phyloP scores from a whole-genome alignment of 1,139 yeast genomes.

The Taphrina confusa region DNA sequence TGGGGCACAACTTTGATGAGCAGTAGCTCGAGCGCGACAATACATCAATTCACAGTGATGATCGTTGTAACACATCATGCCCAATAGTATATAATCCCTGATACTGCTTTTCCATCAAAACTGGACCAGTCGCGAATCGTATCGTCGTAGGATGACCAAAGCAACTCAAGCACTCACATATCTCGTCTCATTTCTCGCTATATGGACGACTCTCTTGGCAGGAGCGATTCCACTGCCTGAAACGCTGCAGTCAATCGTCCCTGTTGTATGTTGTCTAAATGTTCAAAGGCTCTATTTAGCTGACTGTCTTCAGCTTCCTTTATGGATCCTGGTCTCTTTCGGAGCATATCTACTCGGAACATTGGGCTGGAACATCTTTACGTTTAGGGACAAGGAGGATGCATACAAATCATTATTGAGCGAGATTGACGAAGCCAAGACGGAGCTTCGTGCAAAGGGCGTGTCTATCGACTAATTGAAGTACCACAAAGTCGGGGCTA shows the following conservation, averaged over 20 bases:
- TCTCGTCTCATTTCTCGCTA: slow-evolving; percentile 53
- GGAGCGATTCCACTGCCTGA: slow-evolving; percentile 62
- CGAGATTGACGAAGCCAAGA: slow-evolving; percentile 39
- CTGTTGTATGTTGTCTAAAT: slow-evolving; percentile 46
- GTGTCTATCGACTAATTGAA: slow-evolving; percentile 22
- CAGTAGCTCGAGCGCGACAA: too few species aligned
- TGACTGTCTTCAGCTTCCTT: slow-evolving; percentile 53
- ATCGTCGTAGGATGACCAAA: too few species aligned
- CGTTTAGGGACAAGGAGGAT: slow-evolving; percentile 72
- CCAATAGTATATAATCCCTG: too few species aligned
- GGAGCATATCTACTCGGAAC: slow-evolving; percentile 73
- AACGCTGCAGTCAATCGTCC: slow-evolving; percentile 59
- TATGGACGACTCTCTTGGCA: slow-evolving; percentile 57
- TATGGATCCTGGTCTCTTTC: slow-evolving; percentile 70
- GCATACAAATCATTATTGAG: slow-evolving; percentile 64
- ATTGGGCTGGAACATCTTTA: slow-evolving; percentile 68
- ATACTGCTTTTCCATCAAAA: too few species aligned
- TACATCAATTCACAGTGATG: too few species aligned
- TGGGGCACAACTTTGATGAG: too few species aligned
- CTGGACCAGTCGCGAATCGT: too few species aligned
- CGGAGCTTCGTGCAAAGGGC: slow-evolving; percentile 18
- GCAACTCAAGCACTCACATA: slow-evolving; percentile 63
- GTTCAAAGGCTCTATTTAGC: neutral
- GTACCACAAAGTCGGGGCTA: too few species aligned
- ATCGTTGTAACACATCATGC: too few species aligned